Evolutionary conservation across 2,329 filamentous ascomycete genomes (phyloP).

Genomic region (Beauveria scarabaeidicola): DNA sequence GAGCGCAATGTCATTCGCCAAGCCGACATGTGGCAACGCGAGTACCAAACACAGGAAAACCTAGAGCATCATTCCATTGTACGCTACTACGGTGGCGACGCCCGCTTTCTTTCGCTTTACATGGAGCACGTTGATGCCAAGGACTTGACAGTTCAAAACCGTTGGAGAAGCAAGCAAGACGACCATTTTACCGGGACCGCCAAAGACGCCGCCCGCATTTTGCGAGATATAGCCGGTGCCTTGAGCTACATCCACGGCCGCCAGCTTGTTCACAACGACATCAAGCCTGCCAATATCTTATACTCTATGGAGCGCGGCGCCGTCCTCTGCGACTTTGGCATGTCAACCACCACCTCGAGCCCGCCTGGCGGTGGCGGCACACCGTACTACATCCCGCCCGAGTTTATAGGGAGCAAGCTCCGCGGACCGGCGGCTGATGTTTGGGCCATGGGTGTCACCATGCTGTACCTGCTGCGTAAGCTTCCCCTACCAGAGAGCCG

Average conservation of each 20-base stretch:
- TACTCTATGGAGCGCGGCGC: conserved; percentile 51
- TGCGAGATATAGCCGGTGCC: conserved; percentile 45
- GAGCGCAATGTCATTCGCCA: conserved; percentile 50
- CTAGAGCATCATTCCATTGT: conserved; percentile 50
- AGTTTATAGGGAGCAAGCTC: conserved; percentile 47
- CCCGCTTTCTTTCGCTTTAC: conserved; percentile 50
- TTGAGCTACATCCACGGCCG: conserved; percentile 48
- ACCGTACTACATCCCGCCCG: conserved; percentile 53
- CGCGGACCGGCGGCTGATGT: conserved; percentile 49
- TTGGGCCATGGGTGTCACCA: conserved; percentile 52
- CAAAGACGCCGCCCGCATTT: conserved; percentile 41
- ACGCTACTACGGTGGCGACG: conserved; percentile 49
- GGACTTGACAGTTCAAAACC: conserved; percentile 40
- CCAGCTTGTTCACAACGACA: conserved; percentile 51
- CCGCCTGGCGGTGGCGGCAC: conserved; percentile 46
- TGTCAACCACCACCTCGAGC: conserved; percentile 40
- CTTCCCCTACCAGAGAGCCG: conserved; percentile 47
- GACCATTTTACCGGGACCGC: conserved; percentile 43
- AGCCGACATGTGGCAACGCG: conserved; percentile 51
- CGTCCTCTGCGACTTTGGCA: conserved; percentile 52
- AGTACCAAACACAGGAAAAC: conserved; percentile 47
- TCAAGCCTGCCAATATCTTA: conserved; percentile 54
- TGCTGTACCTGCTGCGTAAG: conserved; percentile 50
- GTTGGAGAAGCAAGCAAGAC: conserved; percentile 39
- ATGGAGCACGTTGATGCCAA: conserved; percentile 53